phyloP scores from a whole-genome alignment of 2,329 filamentous ascomycete genomes.

The Geoglossum cookeanum region DNA sequence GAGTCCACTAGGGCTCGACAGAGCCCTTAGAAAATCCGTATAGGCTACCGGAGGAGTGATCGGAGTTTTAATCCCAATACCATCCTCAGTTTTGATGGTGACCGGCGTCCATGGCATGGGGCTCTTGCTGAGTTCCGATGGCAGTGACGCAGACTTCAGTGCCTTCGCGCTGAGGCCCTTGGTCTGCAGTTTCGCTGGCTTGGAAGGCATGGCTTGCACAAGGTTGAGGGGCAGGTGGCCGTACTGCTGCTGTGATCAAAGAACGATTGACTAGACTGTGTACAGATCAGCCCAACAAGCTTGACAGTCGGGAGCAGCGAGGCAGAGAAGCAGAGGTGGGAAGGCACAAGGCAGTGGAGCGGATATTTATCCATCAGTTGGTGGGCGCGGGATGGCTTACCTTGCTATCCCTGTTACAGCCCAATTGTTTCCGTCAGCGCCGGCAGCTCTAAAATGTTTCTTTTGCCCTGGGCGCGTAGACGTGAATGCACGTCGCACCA shows the following conservation, averaged over 20 bases:
- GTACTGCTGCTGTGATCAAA: neutral
- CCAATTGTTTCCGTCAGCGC: constrained; percentile 1
- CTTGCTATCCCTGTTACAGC: neutral
- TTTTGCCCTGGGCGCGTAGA: constrained; percentile 1
- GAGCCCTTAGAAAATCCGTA: constrained; percentile 75
- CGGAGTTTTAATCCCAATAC: constrained; percentile 52
- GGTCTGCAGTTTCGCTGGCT: constrained; percentile 2
- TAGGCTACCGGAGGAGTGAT: constrained; percentile 85
- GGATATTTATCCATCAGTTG: constrained; percentile 1
- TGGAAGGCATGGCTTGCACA: neutral
- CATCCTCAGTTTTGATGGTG: constrained; percentile 50
- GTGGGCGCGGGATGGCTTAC: neutral
- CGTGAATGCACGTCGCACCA: constrained; percentile 1
- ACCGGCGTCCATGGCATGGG: constrained; percentile 43
- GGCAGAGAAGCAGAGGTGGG: neutral
- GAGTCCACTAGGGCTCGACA: constrained; percentile 43
- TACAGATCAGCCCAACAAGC: constrained; percentile 1
- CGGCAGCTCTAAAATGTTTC: neutral
- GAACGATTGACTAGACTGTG: neutral
- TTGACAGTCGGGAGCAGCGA: neutral
- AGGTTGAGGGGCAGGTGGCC: neutral
- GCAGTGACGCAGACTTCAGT: constrained; percentile 15
- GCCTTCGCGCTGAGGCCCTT: constrained; percentile 1
- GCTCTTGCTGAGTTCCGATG: constrained; percentile 39
- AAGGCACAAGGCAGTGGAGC: neutral